Evolutionary conservation across 345 rosid genomes (phyloP).

Genomic region (Hibiscus syriacus): DNA sequence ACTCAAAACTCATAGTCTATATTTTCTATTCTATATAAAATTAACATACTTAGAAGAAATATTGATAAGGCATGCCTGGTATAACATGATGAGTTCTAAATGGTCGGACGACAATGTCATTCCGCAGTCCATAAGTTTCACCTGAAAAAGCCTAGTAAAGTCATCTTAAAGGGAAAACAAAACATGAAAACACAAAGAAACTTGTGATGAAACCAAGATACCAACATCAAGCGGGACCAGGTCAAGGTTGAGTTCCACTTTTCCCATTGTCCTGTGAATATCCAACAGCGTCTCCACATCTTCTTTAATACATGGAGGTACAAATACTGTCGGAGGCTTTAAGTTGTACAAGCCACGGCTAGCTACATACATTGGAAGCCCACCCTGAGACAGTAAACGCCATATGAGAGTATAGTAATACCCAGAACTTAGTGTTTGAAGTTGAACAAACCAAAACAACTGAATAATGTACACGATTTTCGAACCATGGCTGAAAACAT

Average conservation of each 20-base stretch:
- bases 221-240: conserved; percentile 74
- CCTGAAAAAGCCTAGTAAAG: conserved; percentile 37
- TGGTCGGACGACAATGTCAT: conserved; percentile 77
- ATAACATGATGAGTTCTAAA: conserved; percentile 83
- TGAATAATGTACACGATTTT: not conserved
- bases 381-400: conserved; percentile 43
- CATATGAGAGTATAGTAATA: not conserved
- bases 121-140: conserved; percentile 82
- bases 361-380: conserved; percentile 86
- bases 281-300: conserved; percentile 85
- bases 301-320: conserved; percentile 74
- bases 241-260: conserved; percentile 73
- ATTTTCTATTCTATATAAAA: not conserved
- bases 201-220: conserved; percentile 23
- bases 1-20: not conserved
- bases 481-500: not conserved
- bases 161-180: conserved; percentile 1
- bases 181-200: conserved; percentile 1
- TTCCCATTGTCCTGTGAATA: conserved; percentile 72
- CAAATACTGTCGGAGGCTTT: conserved; percentile 80
- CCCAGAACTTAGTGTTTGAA: not conserved
- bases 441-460: too few species aligned
- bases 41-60: not conserved
- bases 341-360: conserved; percentile 81
- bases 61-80: conserved; percentile 46